Percentiles rank a stretch among this genome's conserved stretches.
Conservation (phyloP, 139 green algal species). For the Nannochloris sp. region DNA sequence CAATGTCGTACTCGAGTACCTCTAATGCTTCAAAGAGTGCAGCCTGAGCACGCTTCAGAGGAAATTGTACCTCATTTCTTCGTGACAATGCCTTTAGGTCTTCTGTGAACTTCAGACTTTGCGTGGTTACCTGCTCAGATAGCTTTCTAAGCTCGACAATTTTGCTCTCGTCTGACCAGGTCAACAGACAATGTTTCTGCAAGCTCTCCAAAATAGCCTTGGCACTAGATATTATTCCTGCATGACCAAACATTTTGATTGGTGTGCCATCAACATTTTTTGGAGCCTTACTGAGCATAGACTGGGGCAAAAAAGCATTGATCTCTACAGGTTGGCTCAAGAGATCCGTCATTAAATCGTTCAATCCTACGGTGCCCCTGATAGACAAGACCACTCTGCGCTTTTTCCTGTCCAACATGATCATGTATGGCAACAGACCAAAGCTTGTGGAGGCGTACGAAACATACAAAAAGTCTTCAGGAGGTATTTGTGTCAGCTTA, state of each 20-base stretch:
- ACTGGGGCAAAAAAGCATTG: constrained; percentile 27
- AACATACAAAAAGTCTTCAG: constrained; percentile 19
- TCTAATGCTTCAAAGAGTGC: constrained; percentile 14
- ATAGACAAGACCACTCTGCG: constrained; percentile 24
- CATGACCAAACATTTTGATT: constrained; percentile 35
- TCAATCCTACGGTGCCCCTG: constrained; percentile 12
- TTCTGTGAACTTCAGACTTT: neutral
- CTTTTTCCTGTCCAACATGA: constrained; percentile 20
- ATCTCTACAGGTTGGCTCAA: constrained; percentile 33
- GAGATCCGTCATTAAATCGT: constrained; percentile 33
- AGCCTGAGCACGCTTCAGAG: neutral
- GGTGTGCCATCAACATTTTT: neutral
- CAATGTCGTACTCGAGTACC: constrained; percentile 25
- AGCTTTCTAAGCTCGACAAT: neutral
- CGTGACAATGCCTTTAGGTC: neutral
- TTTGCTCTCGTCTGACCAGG: neutral
- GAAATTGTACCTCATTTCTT: neutral
- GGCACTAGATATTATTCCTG: constrained; percentile 39
- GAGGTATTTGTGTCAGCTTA: constrained; percentile 13
- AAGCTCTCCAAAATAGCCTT: constrained; percentile 41
- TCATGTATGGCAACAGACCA: constrained; percentile 38
- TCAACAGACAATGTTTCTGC: constrained; percentile 26
- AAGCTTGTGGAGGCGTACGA: constrained; percentile 17
- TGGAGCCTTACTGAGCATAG: neutral
- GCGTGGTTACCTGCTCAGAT: neutral